phyloP scores from a whole-genome alignment of 331 rosid species.

The Quercus lobata region DNA sequence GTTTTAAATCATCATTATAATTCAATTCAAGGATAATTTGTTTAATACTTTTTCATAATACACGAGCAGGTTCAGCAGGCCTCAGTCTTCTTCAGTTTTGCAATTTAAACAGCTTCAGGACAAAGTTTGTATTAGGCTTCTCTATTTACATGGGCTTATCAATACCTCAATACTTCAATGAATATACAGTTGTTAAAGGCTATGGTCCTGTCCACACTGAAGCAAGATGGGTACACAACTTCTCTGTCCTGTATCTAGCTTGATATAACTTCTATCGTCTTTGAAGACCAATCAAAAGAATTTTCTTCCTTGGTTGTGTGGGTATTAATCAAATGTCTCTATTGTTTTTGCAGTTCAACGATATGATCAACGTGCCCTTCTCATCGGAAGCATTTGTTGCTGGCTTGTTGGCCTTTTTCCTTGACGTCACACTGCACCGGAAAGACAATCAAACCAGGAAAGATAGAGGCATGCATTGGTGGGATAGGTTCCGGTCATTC shows the following conservation, averaged over 20 bases:
- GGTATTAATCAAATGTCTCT: background rate
- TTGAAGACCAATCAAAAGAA: background rate
- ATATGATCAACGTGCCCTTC: conserved; percentile 63
- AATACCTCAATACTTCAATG: conserved; percentile 64
- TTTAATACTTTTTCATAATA: background rate
- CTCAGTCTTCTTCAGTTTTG: conserved; percentile 59
- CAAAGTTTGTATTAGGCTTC: conserved; percentile 54
- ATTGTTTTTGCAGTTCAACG: conserved; percentile 44
- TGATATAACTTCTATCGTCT: background rate
- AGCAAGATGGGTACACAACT: conserved; percentile 52
- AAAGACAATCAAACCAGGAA: conserved; percentile 41
- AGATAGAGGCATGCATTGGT: conserved; percentile 62
- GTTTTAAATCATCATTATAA: background rate
- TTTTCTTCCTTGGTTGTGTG: background rate
- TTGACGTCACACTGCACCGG: conserved; percentile 40
- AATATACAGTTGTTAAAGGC: conserved; percentile 50
- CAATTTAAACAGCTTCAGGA: conserved; percentile 58
- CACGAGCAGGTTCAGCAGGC: conserved; percentile 56
- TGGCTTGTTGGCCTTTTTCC: conserved; percentile 42
- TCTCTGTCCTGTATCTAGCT: background rate
- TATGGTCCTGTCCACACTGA: conserved; percentile 60
- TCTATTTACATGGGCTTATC: conserved; percentile 61
- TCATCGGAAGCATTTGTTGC: conserved; percentile 59
- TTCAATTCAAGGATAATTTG: background rate
- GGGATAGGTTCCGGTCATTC: conserved; percentile 49